Percentiles rank a stretch among this genome's conserved stretches.
Conservation (phyloP, 495 filamentous ascomycete species). For the Aspergillus nanangensis region DNA sequence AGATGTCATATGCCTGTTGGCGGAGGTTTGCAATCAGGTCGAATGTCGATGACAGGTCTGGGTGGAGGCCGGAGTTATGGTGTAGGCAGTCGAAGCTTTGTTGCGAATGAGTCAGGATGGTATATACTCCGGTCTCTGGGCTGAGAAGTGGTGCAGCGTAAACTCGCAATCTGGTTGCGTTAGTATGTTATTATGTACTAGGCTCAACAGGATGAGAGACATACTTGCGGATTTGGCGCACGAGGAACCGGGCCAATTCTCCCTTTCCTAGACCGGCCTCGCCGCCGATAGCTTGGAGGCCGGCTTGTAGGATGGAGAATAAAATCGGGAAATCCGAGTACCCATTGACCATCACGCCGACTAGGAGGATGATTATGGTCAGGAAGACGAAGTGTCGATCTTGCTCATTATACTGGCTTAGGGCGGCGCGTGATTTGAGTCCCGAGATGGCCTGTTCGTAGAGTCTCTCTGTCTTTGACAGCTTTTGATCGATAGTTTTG, state of each 20-base stretch:
- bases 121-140: constrained; percentile 1
- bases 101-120: constrained; percentile 1
- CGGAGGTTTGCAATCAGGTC: constrained; percentile 2
- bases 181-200: not conserved
- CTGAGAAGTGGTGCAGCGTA: constrained; percentile 8
- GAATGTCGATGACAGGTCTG: constrained; percentile 1
- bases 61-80: constrained; percentile 3
- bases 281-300: constrained; percentile 2
- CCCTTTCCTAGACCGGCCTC: constrained; percentile 1
- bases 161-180: constrained; percentile 4
- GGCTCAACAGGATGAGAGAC: not conserved
- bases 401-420: not conserved
- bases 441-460: constrained; percentile 6
- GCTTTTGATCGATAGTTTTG: not conserved
- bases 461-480: not conserved
- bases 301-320: constrained; percentile 7
- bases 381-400: constrained; percentile 2
- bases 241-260: constrained; percentile 3
- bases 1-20: constrained; percentile 12
- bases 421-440: not conserved
- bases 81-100: constrained; percentile 10
- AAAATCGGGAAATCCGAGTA: constrained; percentile 8
- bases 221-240: constrained; percentile 10
- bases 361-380: constrained; percentile 1
- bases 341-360: constrained; percentile 8